Conservation (phyloP, 2,329 filamentous ascomycete species). For the Helotiales sp. region DNA sequence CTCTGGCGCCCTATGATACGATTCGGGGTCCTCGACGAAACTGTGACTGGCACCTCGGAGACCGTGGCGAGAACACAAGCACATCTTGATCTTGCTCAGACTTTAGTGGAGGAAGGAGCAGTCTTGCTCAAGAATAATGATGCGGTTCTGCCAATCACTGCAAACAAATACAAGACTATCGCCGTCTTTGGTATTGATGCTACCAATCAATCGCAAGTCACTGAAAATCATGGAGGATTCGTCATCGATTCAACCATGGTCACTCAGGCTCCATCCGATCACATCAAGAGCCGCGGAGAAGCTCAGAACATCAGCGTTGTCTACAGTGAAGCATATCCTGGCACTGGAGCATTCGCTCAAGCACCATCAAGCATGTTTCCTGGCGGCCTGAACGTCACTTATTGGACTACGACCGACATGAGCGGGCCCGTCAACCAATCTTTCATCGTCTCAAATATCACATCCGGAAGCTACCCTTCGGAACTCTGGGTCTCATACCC, state of each 20-base stretch:
- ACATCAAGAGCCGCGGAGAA: constrained; percentile 7
- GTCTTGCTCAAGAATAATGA: constrained; percentile 19
- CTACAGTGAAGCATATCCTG: constrained; percentile 23
- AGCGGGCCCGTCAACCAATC: constrained; percentile 18
- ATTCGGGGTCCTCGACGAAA: constrained; percentile 14
- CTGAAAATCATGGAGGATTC: constrained; percentile 23
- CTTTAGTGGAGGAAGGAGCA: neutral
- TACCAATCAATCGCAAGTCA: constrained; percentile 14
- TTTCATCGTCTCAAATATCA: constrained; percentile 18
- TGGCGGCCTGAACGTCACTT: constrained; percentile 20
- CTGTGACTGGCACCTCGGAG: constrained; percentile 10
- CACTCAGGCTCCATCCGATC: constrained; percentile 18
- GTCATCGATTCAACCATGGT: constrained; percentile 21
- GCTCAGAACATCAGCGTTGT: constrained; percentile 19
- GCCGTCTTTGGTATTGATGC: constrained; percentile 21
- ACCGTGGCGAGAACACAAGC: constrained; percentile 11
- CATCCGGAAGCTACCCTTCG: constrained; percentile 14
- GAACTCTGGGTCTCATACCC: constrained; percentile 21
- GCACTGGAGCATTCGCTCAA: constrained; percentile 16
- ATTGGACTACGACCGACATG: constrained; percentile 18
- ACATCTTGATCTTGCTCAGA: constrained; percentile 6
- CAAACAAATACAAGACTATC: constrained; percentile 13
- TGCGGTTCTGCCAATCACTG: constrained; percentile 3
- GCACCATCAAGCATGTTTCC: constrained; percentile 18
- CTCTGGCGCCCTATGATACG: constrained; percentile 20